A percentile compares a stretch with the other conserved stretches of the same genome.
Conservation (phyloP, 1,284 basidiomycete species). For the Rhodofomes roseus region DNA sequence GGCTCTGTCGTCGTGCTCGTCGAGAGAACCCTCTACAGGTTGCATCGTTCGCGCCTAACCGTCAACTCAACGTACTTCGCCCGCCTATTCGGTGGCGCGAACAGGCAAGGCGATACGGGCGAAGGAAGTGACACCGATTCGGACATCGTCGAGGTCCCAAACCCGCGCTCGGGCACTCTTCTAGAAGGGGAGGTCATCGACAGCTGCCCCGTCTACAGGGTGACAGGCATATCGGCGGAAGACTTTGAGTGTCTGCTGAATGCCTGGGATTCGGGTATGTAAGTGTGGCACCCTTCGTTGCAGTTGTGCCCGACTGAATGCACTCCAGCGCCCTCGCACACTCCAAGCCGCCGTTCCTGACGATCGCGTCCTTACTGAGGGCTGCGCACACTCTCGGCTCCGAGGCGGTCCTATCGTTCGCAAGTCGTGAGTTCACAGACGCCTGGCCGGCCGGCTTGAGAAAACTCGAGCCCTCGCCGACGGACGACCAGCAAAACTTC, state of each 20-base stretch:
- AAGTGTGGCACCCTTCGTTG: constrained; percentile 10
- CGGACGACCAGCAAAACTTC: constrained; percentile 7
- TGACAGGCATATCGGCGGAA: constrained; percentile 17
- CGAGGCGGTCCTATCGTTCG: constrained; percentile 18
- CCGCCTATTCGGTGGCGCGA: constrained; percentile 20
- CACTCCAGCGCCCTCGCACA: constrained; percentile 21
- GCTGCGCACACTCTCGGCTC: constrained; percentile 27
- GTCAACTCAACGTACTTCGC: constrained; percentile 33
- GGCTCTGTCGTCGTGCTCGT: constrained; percentile 34
- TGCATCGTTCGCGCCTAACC: constrained; percentile 34
- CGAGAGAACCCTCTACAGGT: constrained; percentile 28
- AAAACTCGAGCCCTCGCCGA: constrained; percentile 11
- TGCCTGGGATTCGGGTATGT: constrained; percentile 35
- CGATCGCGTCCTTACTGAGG: constrained; percentile 28
- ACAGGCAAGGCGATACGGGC: neutral
- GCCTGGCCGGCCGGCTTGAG: constrained; percentile 28
- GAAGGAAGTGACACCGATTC: neutral
- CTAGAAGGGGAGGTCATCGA: constrained; percentile 18
- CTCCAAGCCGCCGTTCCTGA: constrained; percentile 22
- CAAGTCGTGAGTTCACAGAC: constrained; percentile 23
- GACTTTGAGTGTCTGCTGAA: constrained; percentile 34
- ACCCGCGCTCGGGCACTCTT: neutral
- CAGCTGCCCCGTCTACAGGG: constrained; percentile 26
- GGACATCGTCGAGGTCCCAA: neutral
- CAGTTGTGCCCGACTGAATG: neutral